Evolutionary conservation across 2,329 filamentous ascomycete genomes (phyloP).

Genomic region (Alternaria ventricosa): DNA sequence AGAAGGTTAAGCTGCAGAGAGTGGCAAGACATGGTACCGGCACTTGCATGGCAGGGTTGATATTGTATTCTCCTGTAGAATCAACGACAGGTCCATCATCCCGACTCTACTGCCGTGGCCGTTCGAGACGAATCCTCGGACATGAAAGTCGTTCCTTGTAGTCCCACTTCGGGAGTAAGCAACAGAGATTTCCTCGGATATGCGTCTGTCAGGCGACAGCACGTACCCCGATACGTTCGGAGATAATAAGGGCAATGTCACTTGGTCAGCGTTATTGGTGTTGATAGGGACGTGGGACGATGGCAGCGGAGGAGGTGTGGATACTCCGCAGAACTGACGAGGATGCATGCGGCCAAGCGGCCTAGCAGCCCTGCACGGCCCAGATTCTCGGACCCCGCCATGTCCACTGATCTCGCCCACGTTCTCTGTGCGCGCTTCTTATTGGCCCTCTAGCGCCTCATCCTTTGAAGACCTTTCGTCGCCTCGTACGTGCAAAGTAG

Average conservation of each 20-base stretch:
- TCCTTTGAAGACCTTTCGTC: conserved; percentile 2
- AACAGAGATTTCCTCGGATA: not conserved
- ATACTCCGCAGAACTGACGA: conserved; percentile 5
- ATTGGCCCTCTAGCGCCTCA: conserved; percentile 23
- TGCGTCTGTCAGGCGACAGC: not conserved
- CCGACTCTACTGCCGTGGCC: not conserved
- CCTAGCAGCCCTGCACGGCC: conserved; percentile 6
- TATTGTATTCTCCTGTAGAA: not conserved
- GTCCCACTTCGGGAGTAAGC: not conserved
- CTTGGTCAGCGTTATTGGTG: not conserved
- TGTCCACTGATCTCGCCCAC: conserved; percentile 19
- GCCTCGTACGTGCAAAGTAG: conserved; percentile 2
- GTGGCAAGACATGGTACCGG: not conserved
- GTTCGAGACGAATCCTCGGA: not conserved
- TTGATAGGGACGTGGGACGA: conserved; percentile 2
- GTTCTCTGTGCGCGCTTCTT: not conserved
- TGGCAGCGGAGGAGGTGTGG: conserved; percentile 2
- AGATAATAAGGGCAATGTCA: conserved; percentile 3
- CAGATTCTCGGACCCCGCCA: conserved; percentile 7
- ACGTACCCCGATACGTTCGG: not conserved
- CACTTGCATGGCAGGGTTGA: not conserved
- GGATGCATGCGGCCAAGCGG: not conserved
- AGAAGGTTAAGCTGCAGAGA: no score
- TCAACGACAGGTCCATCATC: not conserved
- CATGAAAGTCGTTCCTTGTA: not conserved